Evolutionary conservation across 1,284 basidiomycete genomes (phyloP).

Genomic region (Stygiomarasmius scandens): DNA sequence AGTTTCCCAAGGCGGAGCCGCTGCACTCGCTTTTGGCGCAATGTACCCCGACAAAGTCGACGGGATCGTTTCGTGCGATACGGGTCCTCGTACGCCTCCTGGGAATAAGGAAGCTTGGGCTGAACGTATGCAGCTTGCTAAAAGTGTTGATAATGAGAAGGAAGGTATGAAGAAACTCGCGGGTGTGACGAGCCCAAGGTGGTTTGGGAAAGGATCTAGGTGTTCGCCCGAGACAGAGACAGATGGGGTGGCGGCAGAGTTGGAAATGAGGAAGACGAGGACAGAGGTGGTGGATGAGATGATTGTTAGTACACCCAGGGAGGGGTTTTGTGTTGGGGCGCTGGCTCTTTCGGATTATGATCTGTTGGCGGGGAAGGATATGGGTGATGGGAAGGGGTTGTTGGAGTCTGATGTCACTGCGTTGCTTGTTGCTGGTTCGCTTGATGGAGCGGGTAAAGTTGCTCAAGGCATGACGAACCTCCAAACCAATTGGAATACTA

Average conservation of each 20-base stretch:
- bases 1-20: conserved; percentile 53
- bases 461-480: conserved; percentile 38
- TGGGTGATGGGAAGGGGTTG: conserved; percentile 15
- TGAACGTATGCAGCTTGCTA: conserved; percentile 38
- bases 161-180: conserved; percentile 42
- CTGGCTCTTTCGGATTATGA: conserved; percentile 47
- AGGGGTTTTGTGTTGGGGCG: conserved; percentile 48
- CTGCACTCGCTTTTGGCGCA: conserved; percentile 42
- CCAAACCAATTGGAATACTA: conserved; percentile 35
- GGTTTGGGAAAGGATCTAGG: conserved; percentile 38
- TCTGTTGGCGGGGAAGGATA: conserved; percentile 25
- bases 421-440: conserved; percentile 45
- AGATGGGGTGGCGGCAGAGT: not conserved
- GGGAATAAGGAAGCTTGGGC: conserved; percentile 51
- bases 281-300: conserved; percentile 35
- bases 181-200: conserved; percentile 40
- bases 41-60: conserved; percentile 21
- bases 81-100: conserved; percentile 40
- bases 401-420: conserved; percentile 32
- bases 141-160: conserved; percentile 28
- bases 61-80: conserved; percentile 46
- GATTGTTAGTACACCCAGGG: conserved; percentile 39
- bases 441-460: conserved; percentile 50
- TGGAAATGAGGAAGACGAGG: conserved; percentile 16
- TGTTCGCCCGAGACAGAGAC: conserved; percentile 9